Percentiles rank a stretch among this genome's conserved stretches.
Conservation (phyloP, 2,329 filamentous ascomycete species). For the Colletotrichum tropicale region DNA sequence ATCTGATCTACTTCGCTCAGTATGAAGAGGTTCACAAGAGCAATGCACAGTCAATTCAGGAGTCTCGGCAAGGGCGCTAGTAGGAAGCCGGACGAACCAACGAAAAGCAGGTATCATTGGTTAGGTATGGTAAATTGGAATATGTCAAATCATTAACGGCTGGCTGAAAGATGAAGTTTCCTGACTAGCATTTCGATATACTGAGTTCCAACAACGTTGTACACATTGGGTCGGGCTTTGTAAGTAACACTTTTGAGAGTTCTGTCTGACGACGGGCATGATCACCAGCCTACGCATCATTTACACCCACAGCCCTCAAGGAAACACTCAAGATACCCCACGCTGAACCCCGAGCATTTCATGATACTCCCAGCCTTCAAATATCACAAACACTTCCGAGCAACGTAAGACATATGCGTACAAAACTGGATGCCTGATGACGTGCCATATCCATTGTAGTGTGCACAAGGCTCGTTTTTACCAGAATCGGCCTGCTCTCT, state of each 20-base stretch:
- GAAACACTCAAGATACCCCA: neutral
- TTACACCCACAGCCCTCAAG: neutral
- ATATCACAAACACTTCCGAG: neutral
- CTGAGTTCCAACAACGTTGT: neutral
- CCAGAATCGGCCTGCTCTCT: neutral
- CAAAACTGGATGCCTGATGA: neutral
- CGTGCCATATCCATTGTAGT: neutral
- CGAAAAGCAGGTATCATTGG: accelerated
- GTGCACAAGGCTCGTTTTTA: neutral
- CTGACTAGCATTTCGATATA: accelerated
- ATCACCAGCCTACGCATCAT: neutral
- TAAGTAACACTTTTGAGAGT: neutral
- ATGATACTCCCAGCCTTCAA: neutral
- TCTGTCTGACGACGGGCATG: neutral
- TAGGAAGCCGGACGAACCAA: neutral
- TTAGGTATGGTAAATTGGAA: neutral
- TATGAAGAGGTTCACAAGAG: slow-evolving; percentile 19
- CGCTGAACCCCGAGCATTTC: neutral
- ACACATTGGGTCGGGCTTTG: neutral
- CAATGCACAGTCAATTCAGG: slow-evolving; percentile 5
- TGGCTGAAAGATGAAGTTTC: neutral
- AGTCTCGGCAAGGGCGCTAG: neutral
- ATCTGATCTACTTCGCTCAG: slow-evolving; percentile 16
- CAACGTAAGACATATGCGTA: neutral
- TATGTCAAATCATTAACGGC: neutral